phyloP scores from a whole-genome alignment of 106 monocot species.

The Apostasia shenzhenica region DNA sequence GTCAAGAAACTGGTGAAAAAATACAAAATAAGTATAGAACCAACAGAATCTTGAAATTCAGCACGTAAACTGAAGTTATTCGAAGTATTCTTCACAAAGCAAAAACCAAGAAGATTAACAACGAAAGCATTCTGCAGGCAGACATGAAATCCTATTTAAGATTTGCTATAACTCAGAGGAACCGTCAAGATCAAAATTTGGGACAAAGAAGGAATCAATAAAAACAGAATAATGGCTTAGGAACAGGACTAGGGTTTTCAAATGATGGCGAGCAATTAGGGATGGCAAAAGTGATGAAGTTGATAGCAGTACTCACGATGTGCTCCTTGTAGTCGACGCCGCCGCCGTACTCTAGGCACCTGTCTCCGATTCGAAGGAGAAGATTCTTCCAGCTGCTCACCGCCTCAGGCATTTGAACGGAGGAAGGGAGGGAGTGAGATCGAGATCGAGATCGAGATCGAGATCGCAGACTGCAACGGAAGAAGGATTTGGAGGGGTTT shows the following conservation, averaged over 20 bases:
- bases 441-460: background rate
- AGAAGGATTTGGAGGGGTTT: background rate
- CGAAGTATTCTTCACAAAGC: too few species aligned
- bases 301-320: conserved; percentile 42
- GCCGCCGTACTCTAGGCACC: conserved; percentile 79
- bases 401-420: background rate
- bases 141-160: background rate
- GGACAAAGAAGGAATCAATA: background rate
- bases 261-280: background rate
- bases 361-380: conserved; percentile 90
- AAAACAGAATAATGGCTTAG: background rate
- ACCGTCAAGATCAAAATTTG: background rate
- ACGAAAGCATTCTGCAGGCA: background rate
- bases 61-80: too few species aligned
- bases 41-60: background rate
- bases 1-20: background rate
- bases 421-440: background rate
- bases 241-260: conserved; percentile 7
- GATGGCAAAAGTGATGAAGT: background rate
- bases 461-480: background rate
- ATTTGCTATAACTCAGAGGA: background rate
- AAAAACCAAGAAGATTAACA: background rate
- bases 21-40: background rate
- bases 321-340: conserved; percentile 72
- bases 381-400: conserved; percentile 67